A percentile compares a stretch with the other conserved stretches of the same genome.
Conservation (phyloP, 345 rosid species). For the Leavenworthia alabamica region DNA sequence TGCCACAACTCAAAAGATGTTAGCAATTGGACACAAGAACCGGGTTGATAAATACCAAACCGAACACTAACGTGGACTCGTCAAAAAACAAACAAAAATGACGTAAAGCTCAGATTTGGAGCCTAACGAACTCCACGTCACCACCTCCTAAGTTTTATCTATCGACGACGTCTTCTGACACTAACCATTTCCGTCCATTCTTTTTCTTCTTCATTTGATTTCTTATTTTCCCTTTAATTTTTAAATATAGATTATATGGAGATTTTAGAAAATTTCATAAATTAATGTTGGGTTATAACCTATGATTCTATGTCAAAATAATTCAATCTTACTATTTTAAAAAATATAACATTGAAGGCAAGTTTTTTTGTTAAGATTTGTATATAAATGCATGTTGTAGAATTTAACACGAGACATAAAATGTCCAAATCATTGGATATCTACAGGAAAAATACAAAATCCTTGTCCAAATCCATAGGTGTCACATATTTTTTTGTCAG, state of each 20-base stretch:
- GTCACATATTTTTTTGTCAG: not conserved
- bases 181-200: not conserved
- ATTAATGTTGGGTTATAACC: not conserved
- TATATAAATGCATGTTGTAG: not conserved
- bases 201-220: not conserved
- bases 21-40: slow-evolving; percentile 3
- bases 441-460: not conserved
- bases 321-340: not conserved
- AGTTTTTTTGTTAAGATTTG: not conserved
- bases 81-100: not conserved
- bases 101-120: slow-evolving; percentile 18
- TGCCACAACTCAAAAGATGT: not conserved
- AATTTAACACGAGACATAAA: not conserved
- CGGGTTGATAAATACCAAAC: slow-evolving; percentile 14
- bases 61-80: slow-evolving; percentile 14
- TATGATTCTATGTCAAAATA: not conserved
- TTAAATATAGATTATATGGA: not conserved
- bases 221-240: not conserved
- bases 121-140: slow-evolving; percentile 31
- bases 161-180: slow-evolving; percentile 7
- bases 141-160: not conserved
- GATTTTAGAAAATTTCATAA: not conserved
- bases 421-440: not conserved
- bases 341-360: not conserved
- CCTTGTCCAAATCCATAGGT: too few species aligned